Evolutionary conservation across 2,329 filamentous ascomycete species (phyloP), one percentile per base, ranked within the genome.

Genomic region (Tolypocladium tundrense): DNA sequence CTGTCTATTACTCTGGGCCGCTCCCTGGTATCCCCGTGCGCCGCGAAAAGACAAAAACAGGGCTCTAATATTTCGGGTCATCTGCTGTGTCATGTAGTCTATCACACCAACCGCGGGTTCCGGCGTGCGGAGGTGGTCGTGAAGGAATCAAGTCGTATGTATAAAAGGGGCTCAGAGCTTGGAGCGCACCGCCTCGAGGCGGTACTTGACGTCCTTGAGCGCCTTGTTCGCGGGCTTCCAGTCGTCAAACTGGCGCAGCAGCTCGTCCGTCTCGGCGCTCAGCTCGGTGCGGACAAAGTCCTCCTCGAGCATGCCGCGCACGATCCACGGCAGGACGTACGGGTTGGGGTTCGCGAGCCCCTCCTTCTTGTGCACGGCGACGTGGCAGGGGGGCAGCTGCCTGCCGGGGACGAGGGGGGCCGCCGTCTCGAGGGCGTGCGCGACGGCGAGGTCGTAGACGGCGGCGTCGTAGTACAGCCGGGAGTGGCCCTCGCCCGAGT

Each of bases 151-250:
- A 31, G 27, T 31, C 27, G 27, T 31, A 16, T 11, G 37, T 16
- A 39, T 39, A 65, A 68, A 50, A 43, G 69, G 64, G 54, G 19
- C n/a, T 67, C 70, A 85, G 24, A 97, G 75, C 74, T 91, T 95
- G 53, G 91, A 96, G 67, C 90, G 83, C 51, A 99, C 90, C 3
- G 88, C 93, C 74, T 97, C 94, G 24, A 99, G 77, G 61, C 94
- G 81, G 72, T 95, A 97, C 72, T 96, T 96, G 53, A 99, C 92
- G 72, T 99, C 94, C 74, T 94, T 96, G 59, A 99, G 75, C 50
- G 89, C 89, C 75, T 97, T 99, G 9, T 87, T 96, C 0, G 79
- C 81, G 0, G 94, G 94, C 68, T 88, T 92, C 94, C 94, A 99
- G 56, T 90, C 85, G 69, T 97, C 92, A 72, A 97, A 99, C 71